These are phyloP conservation scores for Neurospora sp. DNA, from an alignment of 495 filamentous ascomycete genomes.

Conservation along the genomic window DNA sequence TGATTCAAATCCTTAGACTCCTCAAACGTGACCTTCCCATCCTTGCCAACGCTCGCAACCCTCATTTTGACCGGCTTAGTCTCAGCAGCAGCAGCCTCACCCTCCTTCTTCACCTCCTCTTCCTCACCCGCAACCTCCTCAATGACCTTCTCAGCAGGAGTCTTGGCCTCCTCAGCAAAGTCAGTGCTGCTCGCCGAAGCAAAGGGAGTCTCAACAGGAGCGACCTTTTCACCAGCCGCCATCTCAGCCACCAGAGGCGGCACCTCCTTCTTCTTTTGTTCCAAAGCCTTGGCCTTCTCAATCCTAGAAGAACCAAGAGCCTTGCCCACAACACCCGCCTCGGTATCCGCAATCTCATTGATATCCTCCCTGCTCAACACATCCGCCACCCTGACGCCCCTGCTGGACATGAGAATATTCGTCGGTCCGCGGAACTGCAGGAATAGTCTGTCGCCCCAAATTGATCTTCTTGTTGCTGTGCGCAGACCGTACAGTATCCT, in stretches of 20 bases:
- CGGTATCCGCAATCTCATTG: slow-evolving; percentile 73
- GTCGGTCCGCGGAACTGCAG: slow-evolving; percentile 78
- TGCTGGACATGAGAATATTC: slow-evolving; percentile 76
- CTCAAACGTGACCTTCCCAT: slow-evolving; percentile 62
- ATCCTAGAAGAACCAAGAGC: too few relatives aligned
- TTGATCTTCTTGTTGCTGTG: slow-evolving; percentile 63
- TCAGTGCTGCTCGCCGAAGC: not conserved
- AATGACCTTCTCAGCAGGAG: not conserved
- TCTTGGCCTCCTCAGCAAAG: not conserved
- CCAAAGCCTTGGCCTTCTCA: not conserved
- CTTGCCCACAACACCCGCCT: slow-evolving; percentile 40
- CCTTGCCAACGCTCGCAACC: slow-evolving; percentile 49
- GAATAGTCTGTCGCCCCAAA: slow-evolving; percentile 94
- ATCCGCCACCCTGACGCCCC: slow-evolving; percentile 65
- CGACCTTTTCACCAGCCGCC: not conserved
- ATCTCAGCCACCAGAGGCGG: not conserved
- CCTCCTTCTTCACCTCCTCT: slow-evolving; percentile 21
- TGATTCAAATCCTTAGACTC: slow-evolving; percentile 45
- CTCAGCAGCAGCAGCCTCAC: slow-evolving; percentile 5
- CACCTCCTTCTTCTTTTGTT: not conserved
- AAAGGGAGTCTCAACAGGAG: not conserved
- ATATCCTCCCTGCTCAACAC: slow-evolving; percentile 64
- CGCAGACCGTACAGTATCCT: slow-evolving; percentile 52
- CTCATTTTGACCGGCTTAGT: slow-evolving; percentile 29
- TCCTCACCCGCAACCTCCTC: slow-evolving; percentile 29